Base-by-base conservation (phyloP, 192 early-diverging fungal species). In the Linnemannia zychae region DNA sequence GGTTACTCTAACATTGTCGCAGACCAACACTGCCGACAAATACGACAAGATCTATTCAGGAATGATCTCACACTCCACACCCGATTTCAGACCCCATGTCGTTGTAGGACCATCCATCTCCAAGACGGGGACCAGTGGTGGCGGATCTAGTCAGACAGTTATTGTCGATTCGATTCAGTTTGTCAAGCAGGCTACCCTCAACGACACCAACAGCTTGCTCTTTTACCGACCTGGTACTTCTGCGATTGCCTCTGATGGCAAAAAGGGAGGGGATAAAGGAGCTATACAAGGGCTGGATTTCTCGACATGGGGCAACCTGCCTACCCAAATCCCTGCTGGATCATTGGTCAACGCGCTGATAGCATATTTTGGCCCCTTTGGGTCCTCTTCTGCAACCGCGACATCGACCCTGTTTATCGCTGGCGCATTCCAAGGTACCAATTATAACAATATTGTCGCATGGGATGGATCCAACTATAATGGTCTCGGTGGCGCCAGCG, bases 391-490 rank as follows among this genome's bases (percentile, higher is more conserved):
- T 9, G 46, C 37, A 20, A 33, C 4, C 24, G 15, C 75, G 31
- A 36, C 75, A 87, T 71, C 57, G 63, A 22, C 87, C 38, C 74
- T 94, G 47, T 87, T 88, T 68, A 88, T 96, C 33, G 94, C 92
- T 49, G 95, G 95, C 22, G 81, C 84, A 13, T 96, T 96, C 70
- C 72, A 81, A 28, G 81, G 83, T 67, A 47, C 68, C 0, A 85
- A 78, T 7, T 93, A 89, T 69, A 77, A 71, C 47, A 94, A 94
- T 76, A 87, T 96, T 75, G 93, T 91, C 4, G 75, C 81, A 67
- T 94, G 93, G 84, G 82, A 91, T 79, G 88, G 84, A 0, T 68
- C 17, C 7, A 40, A 60, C 16, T 79, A 87, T 53, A 57, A 68
- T 18, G 60, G 78, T 17, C 28, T 89, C 18, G 65, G 74, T 20